Conservation (phyloP, 257 asterid genomes). For the Ilex aquifolium region DNA sequence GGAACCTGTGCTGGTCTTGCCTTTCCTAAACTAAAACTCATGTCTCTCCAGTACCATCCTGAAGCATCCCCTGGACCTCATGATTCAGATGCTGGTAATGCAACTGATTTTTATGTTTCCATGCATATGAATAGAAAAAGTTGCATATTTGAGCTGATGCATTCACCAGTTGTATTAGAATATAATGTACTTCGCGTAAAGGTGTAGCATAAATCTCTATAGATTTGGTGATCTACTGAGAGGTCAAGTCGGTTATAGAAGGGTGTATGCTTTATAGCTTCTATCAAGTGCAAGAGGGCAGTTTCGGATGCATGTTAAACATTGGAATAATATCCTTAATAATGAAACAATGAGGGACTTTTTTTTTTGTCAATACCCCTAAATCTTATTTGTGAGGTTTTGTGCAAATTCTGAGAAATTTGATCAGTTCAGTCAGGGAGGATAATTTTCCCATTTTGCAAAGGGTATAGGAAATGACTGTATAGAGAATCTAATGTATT, state of each 20-base stretch:
- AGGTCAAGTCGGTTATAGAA: not conserved
- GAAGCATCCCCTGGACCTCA: constrained; percentile 99
- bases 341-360: not conserved
- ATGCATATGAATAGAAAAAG: not conserved
- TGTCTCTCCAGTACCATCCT: constrained; percentile 93
- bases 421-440: too few species aligned
- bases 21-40: constrained; percentile 58
- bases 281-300: not conserved
- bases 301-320: not conserved
- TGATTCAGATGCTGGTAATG: constrained; percentile 55
- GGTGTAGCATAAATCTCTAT: not conserved
- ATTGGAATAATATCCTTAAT: not conserved
- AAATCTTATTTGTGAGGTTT: not conserved
- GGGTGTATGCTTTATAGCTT: not conserved
- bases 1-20: constrained; percentile 99
- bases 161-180: not conserved
- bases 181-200: not conserved
- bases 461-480: not conserved
- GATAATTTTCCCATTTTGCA: not conserved
- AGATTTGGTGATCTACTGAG: not conserved
- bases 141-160: not conserved
- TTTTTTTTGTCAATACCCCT: not conserved
- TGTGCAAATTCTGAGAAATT: too few species aligned
- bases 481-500: not conserved
- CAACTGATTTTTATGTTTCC: not conserved